These are phyloP conservation scores for Persicaria maculosa DNA, from an alignment of 148 eudicot species.

Conservation along the genomic window DNA sequence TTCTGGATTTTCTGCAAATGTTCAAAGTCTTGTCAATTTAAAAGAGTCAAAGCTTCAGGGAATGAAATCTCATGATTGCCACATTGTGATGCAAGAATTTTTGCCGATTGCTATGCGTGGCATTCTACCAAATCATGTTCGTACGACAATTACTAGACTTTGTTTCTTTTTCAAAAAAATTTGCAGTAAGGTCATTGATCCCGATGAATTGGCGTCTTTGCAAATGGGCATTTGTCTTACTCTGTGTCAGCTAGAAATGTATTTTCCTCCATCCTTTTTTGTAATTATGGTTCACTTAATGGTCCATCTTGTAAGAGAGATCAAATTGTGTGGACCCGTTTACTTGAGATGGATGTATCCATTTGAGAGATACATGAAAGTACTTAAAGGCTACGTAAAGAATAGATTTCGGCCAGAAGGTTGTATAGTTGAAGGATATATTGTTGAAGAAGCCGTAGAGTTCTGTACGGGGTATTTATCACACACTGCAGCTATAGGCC, in stretches of 20 bases:
- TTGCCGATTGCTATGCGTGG: background rate
- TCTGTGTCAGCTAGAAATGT: constrained; percentile 8
- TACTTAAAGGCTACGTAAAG: constrained; percentile 10
- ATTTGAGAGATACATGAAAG: constrained; percentile 1
- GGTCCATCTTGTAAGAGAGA: constrained; percentile 3
- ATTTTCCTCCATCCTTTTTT: constrained; percentile 17
- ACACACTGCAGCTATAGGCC: background rate
- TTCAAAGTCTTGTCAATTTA: background rate
- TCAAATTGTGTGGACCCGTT: constrained; percentile 12
- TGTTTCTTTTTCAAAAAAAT: constrained; percentile 4
- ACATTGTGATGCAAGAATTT: background rate
- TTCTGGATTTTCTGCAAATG: constrained; percentile 3
- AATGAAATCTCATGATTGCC: constrained; percentile 7
- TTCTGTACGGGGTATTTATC: background rate
- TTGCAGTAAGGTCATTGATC: background rate
- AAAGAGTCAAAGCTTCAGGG: background rate
- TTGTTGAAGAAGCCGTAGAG: constrained; percentile 8
- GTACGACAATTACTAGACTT: background rate
- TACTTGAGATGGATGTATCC: constrained; percentile 16
- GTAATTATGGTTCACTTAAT: constrained; percentile 20
- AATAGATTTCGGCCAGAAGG: constrained; percentile 10
- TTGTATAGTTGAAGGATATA: constrained; percentile 18
- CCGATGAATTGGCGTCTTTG: constrained; percentile 1
- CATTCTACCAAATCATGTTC: background rate
- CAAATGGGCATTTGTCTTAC: constrained; percentile 13